Base-by-base conservation (phyloP, 352 stramenopile species). In the Globisporangium abappressorium region DNA sequence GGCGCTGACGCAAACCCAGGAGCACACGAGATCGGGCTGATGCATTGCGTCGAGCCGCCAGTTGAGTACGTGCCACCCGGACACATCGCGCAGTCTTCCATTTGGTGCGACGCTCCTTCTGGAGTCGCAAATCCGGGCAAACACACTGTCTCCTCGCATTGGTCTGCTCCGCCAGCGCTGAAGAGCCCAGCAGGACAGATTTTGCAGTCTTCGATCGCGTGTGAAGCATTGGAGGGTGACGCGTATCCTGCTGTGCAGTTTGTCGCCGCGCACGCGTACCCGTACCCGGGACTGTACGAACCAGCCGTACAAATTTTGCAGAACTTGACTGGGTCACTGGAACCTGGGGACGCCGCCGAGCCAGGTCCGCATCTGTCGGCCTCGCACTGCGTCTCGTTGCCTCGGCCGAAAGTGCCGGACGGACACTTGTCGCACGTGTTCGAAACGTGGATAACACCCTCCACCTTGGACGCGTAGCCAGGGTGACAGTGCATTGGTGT, bases 311-410 rank as follows among this genome's bases (percentile, higher is more conserved):
- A 86, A 0, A 73, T 63, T 38, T 73, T 49, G 46, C 78, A 86
- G 22, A 75, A 77, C 22, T 69, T 67, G 4, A 73, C 18, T 1
- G 76, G 65, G 51, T 80, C 71, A 38, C 65, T 73, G 14, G 78
- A 74, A 3, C 74, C 74, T 7, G 51, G 63, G 7, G 64, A 74
- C 1, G 73, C 55, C 1, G 73, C 70, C 1, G 74, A 71, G 33
- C 76, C 76, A 24, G 76, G 68, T n/a, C 36, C 64, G 55, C 76
- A 83, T 5, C 61, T 6, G 61, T 80, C 74, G 8, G 69, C 54
- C 58, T 36, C 46, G 43, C 76, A 83, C 65, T 79, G 73, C 14
- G 74, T 76, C 46, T 77, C 64, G 57, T 83, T 83, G 30, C 74
- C 76, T 6, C 24, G 33, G 24, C 71, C 59, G 41, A 78, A 83